A percentile compares a stretch with the other conserved stretches of the same genome.
Conservation (phyloP, 345 rosid genomes). For the Aquilaria sinensis region DNA sequence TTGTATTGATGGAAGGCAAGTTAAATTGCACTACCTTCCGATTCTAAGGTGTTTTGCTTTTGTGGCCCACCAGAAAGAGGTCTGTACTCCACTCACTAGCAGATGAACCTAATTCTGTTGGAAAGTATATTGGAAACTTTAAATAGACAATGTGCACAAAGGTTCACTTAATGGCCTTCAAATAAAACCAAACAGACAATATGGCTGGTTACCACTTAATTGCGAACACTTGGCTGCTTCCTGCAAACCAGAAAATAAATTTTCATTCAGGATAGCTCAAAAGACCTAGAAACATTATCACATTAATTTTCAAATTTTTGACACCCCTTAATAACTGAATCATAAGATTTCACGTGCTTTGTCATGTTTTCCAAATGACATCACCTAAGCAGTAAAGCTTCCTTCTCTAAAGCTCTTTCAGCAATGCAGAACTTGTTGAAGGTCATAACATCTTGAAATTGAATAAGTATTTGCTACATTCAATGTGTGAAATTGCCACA, state of each 20-base stretch:
- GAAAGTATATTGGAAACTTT: neutral
- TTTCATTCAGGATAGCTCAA: neutral
- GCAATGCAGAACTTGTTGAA: neutral
- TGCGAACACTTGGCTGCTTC: slow-evolving; percentile 45
- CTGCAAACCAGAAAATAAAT: slow-evolving; percentile 25
- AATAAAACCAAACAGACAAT: slow-evolving; percentile 1
- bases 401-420: too few species aligned
- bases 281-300: neutral
- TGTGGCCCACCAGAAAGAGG: slow-evolving; percentile 59
- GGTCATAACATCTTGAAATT: neutral
- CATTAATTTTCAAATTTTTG: neutral
- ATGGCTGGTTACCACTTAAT: slow-evolving; percentile 35
- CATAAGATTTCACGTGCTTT: neutral
- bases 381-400: neutral
- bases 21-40: slow-evolving; percentile 16
- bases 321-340: neutral
- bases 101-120: slow-evolving; percentile 26
- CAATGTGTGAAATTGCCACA: neutral
- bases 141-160: neutral
- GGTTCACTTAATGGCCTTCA: slow-evolving; percentile 6
- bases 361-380: neutral
- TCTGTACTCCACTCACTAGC: slow-evolving; percentile 43
- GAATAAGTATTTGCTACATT: neutral
- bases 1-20: neutral
- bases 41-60: slow-evolving; percentile 24